Evolutionary conservation across 208 protist species (phyloP), one percentile per base, ranked within the genome.

Genomic region (Wallacemonas sp.): DNA sequence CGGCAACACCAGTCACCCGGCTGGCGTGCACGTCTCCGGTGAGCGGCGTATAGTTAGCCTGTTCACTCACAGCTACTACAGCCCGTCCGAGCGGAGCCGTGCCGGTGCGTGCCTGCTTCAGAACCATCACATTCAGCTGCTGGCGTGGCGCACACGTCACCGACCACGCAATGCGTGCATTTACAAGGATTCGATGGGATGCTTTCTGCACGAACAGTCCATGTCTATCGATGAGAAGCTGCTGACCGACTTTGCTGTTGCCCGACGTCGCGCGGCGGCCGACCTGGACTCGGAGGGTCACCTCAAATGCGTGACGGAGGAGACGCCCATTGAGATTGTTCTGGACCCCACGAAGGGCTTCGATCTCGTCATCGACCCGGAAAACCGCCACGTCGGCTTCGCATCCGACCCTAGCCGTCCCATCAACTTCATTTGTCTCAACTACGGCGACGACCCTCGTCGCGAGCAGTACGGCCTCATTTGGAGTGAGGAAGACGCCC

Each of bases 51-150:
- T 85, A 1, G 36, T 85, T 4, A 85, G 71, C 5, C 46, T 85
- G 2, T 81, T 81, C 61, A 81, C 79, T 8, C 73, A 76, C 59
- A 60, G 65, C 24, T 68, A 77, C 61, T 79, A 83, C 66, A 29
- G 32, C 15, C 26, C 44, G 9, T 57, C 33, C 0, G 62, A 66
- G 34, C 41, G 6, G 9, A 85, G 74, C 62, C 57, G 41, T 24
- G 79, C 70, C 22, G 79, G 79, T 3, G 79, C 71, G 3, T 85
- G 79, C 24, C 29, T 81, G 19, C 41, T 85, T 5, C 15, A 50
- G 15, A 45, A 67, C 22, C 44, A 60, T 4, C 37, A 68, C 13
- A 66, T 81, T 38, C 70, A 66, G 27, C 58, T 73, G 0, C 39
- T 85, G 9, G 78, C 79, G 46, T 85, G 79, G 79, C 50, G 50